phyloP scores from a whole-genome alignment of 768 basidiomycete genomes.

The Cystobasidium onofrii region DNA sequence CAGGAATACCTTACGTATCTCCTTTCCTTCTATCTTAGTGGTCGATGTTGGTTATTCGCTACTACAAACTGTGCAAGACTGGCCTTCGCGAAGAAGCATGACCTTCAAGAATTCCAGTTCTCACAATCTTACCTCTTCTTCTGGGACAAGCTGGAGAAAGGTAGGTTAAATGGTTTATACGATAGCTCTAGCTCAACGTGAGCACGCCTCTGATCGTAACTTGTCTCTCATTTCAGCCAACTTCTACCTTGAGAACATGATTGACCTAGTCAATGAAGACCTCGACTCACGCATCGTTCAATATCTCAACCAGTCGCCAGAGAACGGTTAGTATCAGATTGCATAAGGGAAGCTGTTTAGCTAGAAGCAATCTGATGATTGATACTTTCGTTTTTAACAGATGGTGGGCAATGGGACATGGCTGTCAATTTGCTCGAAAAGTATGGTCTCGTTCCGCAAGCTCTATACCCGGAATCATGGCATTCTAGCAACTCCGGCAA shows the following conservation, averaged over 20 bases:
- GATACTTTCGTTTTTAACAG: not conserved
- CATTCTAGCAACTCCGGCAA: conserved; percentile 67
- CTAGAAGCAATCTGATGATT: not conserved
- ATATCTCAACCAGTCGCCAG: conserved; percentile 65
- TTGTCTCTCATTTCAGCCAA: not conserved
- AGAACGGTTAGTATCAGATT: conserved; percentile 65
- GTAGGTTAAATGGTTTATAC: no score
- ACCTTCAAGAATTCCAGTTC: conserved; percentile 61
- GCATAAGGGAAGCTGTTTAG: no score
- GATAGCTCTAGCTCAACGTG: conserved; percentile 56
- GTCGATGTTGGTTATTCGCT: conserved; percentile 60
- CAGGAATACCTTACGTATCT: no score
- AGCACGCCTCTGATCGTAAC: not conserved
- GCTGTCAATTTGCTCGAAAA: conserved; percentile 61
- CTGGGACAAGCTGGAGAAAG: conserved; percentile 87
- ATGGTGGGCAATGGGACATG: conserved; percentile 85
- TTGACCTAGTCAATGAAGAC: conserved; percentile 68
- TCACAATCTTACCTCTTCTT: conserved; percentile 64
- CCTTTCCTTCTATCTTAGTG: not conserved
- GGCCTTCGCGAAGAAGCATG: not conserved
- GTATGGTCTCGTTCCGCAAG: conserved; percentile 80
- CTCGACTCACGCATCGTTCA: conserved; percentile 74
- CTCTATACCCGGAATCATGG: conserved; percentile 53
- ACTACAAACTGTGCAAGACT: conserved; percentile 57
- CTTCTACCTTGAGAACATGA: conserved; percentile 69